Evolutionary conservation across 306 rosid genomes (phyloP).

Genomic region (Astragalus glycyphyllos): DNA sequence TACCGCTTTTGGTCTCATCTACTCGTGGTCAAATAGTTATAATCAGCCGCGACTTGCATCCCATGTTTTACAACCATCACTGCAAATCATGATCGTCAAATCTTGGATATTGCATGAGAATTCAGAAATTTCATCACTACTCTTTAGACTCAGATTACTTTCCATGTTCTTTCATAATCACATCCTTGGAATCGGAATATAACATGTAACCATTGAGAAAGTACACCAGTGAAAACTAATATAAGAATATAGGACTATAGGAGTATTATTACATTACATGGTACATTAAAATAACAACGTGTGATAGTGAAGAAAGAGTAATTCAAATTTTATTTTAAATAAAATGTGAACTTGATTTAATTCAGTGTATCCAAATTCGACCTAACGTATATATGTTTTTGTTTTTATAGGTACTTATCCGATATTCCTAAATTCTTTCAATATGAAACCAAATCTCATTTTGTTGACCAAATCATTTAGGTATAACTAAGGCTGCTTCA

Average conservation of each 20-base stretch:
- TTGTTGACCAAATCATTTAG: neutral
- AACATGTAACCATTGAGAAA: neutral
- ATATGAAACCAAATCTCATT: conserved; percentile 3
- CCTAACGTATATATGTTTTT: conserved; percentile 27
- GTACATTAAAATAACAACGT: no score
- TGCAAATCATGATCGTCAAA: conserved; percentile 43
- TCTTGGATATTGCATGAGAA: conserved; percentile 43
- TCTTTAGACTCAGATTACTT: conserved; percentile 8
- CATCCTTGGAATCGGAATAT: conserved; percentile 6
- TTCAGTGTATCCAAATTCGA: conserved; percentile 1
- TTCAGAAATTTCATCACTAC: conserved; percentile 43
- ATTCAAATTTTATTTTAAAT: no score
- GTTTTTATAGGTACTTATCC: conserved; percentile 10
- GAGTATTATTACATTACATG: neutral
- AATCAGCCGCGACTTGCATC: conserved; percentile 32
- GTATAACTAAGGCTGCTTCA: neutral
- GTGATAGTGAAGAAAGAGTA: no score
- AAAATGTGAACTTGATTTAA: no score
- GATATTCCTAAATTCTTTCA: conserved; percentile 20
- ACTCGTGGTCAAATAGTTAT: conserved; percentile 45
- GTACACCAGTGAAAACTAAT: no score
- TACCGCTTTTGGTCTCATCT: conserved; percentile 43
- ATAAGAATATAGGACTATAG: no score
- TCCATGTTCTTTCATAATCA: conserved; percentile 39
- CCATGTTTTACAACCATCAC: conserved; percentile 46